These are phyloP conservation scores for Annulohypoxylon truncatum DNA, from an alignment of 2,329 filamentous ascomycete species.

Conservation along the genomic window DNA sequence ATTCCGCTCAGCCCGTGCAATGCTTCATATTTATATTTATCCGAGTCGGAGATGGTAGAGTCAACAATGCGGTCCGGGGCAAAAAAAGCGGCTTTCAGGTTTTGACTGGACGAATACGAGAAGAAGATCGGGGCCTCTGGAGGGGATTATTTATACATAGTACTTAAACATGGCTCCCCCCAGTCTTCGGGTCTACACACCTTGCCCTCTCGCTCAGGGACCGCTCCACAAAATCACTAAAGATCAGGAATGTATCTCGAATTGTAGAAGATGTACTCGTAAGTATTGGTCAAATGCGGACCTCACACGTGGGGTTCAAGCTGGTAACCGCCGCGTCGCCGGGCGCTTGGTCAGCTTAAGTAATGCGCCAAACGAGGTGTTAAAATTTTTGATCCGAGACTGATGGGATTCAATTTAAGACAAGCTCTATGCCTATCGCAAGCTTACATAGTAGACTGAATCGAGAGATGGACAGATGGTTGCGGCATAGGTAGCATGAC, in stretches of 20 bases:
- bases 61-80: conserved; percentile 11
- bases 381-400: conserved; percentile 2
- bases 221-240: background rate
- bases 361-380: background rate
- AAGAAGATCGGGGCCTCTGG: conserved; percentile 6
- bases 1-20: conserved; percentile 10
- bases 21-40: conserved; percentile 11
- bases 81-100: conserved; percentile 23
- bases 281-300: conserved; percentile 15
- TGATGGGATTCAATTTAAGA: background rate
- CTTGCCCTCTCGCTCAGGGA: background rate
- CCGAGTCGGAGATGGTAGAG: conserved; percentile 17
- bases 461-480: background rate
- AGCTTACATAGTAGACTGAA: conserved; percentile 2
- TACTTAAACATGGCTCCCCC: conserved; percentile 12
- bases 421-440: conserved; percentile 16
- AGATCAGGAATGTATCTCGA: background rate
- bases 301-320: conserved; percentile 15
- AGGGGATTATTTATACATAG: conserved; percentile 12
- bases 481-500: background rate
- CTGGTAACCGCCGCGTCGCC: background rate
- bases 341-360: conserved; percentile 1
- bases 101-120: conserved; percentile 21
- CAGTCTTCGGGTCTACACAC: background rate
- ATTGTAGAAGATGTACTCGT: conserved; percentile 1